phyloP scores from a whole-genome alignment of 225 moss, liverwort and hornwort genomes.

The Antitrichia curtipendula region DNA sequence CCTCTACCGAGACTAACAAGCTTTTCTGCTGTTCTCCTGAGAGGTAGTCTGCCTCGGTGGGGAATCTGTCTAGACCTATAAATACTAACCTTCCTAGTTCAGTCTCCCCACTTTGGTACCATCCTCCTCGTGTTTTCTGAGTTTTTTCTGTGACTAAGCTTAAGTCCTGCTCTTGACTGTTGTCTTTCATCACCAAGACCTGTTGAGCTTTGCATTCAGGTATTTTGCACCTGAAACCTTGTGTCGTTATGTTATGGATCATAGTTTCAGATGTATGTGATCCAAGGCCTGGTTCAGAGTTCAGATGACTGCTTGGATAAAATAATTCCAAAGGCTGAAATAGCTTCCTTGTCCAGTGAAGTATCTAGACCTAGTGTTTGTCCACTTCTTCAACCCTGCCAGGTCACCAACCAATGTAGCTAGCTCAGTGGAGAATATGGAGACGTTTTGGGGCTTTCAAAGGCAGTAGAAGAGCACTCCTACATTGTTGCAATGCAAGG shows the following conservation, averaged over 20 bases:
- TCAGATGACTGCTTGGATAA: background rate
- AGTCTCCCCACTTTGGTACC: background rate
- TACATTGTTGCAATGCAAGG: too few relatives aligned
- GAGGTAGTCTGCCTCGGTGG: background rate
- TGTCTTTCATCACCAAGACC: background rate
- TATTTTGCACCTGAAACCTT: background rate
- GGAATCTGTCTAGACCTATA: background rate
- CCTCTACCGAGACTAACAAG: background rate
- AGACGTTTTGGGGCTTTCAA: too few relatives aligned
- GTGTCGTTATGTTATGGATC: background rate
- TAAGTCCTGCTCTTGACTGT: background rate
- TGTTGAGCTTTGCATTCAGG: background rate
- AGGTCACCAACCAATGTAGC: too few relatives aligned
- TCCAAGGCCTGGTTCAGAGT: background rate
- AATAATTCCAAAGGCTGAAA: background rate
- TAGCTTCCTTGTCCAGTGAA: background rate
- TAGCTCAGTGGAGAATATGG: too few relatives aligned
- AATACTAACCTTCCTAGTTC: background rate
- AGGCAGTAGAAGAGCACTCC: too few relatives aligned
- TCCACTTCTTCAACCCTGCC: too few relatives aligned
- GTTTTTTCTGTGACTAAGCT: too few relatives aligned
- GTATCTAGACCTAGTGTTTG: too few relatives aligned
- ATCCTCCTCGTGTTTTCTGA: background rate
- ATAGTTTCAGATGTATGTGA: background rate
- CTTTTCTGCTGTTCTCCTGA: too few relatives aligned